phyloP scores from a whole-genome alignment of 176 grass and related monocot genomes.

The Alloteropsis semialata region DNA sequence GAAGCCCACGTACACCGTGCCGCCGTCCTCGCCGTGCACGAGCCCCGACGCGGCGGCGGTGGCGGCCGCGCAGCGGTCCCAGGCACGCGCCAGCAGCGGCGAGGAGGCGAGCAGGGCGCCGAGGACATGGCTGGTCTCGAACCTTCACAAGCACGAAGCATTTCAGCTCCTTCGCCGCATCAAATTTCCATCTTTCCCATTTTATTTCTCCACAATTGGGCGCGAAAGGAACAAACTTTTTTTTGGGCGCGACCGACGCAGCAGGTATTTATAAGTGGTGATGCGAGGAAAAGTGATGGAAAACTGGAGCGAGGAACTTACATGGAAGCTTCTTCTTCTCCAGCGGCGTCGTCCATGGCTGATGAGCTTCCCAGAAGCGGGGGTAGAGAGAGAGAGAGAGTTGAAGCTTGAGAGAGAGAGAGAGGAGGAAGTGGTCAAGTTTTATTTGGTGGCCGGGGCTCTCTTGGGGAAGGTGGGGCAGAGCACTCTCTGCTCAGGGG shows the following conservation, averaged over 20 bases:
- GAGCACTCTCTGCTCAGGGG: neutral
- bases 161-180: constrained; percentile 18
- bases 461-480: neutral
- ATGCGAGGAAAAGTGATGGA: constrained; percentile 32
- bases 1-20: constrained; percentile 65
- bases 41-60: constrained; percentile 36
- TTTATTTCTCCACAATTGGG: neutral
- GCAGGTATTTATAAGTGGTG: constrained; percentile 14
- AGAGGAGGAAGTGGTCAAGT: constrained; percentile 42
- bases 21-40: constrained; percentile 26
- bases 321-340: constrained; percentile 62
- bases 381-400: neutral
- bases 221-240: neutral
- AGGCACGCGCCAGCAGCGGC: constrained; percentile 69
- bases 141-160: constrained; percentile 48
- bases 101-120: constrained; percentile 83
- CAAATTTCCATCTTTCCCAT: neutral
- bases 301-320: constrained; percentile 38
- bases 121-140: constrained; percentile 91
- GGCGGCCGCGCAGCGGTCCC: constrained; percentile 58
- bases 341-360: constrained; percentile 48
- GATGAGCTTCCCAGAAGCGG: constrained; percentile 37
- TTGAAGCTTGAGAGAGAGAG: neutral
- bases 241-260: constrained; percentile 11
- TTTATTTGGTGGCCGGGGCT: constrained; percentile 14